Conservation (phyloP, 2,329 filamentous ascomycete genomes). For the Colletotrichum scovillei region DNA sequence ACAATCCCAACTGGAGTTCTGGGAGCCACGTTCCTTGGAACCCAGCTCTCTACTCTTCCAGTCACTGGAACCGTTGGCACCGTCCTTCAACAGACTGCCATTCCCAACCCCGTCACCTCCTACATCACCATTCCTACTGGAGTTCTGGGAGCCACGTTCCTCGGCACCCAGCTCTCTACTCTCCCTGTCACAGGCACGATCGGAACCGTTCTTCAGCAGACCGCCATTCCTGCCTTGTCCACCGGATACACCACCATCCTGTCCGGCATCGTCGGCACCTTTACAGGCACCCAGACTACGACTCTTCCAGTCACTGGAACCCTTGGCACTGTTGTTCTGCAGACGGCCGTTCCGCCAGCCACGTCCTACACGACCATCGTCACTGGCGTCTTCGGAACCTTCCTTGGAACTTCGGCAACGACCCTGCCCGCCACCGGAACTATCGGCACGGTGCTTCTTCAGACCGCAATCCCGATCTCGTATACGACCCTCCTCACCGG, state of each 20-base stretch:
- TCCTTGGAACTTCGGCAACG: background rate
- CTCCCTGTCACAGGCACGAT: background rate
- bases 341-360: background rate
- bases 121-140: background rate
- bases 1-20: background rate
- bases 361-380: background rate
- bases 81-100: background rate
- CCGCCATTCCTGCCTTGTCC: background rate
- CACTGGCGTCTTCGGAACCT: conserved; percentile 1
- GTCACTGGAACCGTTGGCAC: background rate
- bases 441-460: conserved; percentile 2
- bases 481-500: conserved; percentile 19
- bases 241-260: conserved; percentile 4
- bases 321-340: conserved; percentile 2
- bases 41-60: background rate
- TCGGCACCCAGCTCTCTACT: background rate
- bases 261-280: background rate
- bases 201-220: background rate
- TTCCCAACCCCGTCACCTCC: background rate
- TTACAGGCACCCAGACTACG: background rate
- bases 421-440: background rate
- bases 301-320: background rate
- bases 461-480: conserved; percentile 17
- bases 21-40: background rate
- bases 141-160: background rate